A percentile compares a stretch with the other conserved stretches of the same genome.
Evolutionary conservation across 2,329 filamentous ascomycete genomes (phyloP).

Genomic region (Fonsecaea multimorphosa): DNA sequence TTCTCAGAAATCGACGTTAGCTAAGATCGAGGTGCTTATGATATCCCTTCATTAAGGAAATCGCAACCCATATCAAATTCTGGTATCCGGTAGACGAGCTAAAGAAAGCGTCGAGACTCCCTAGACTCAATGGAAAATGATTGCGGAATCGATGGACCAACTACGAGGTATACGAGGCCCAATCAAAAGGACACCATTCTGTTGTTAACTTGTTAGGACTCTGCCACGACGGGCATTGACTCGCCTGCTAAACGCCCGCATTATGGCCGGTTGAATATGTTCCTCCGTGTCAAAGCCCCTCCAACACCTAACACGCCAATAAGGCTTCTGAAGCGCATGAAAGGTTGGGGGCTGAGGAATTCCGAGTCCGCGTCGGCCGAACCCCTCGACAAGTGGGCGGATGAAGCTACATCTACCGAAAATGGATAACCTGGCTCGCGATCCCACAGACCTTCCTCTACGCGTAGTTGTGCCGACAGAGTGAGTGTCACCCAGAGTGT

Average conservation of each 20-base stretch:
- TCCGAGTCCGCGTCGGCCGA: background rate
- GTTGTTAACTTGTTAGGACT: background rate
- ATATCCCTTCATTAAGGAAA: background rate
- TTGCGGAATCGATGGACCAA: background rate
- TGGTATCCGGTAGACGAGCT: background rate
- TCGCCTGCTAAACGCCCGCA: constrained; percentile 1
- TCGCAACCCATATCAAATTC: background rate
- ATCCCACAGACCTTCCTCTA: background rate
- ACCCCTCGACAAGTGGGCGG: background rate
- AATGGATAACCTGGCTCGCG: background rate
- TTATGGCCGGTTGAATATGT: background rate
- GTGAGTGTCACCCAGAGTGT: background rate
- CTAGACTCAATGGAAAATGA: background rate
- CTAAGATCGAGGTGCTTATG: too few species aligned
- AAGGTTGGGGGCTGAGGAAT: background rate
- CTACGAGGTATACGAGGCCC: background rate
- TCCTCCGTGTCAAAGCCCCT: background rate
- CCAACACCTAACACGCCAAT: background rate
- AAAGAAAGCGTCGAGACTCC: background rate
- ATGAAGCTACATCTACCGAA: background rate
- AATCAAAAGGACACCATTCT: background rate
- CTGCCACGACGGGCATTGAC: background rate
- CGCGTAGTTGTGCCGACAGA: background rate
- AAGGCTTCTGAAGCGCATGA: background rate
- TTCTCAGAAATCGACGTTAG: background rate